Evolutionary conservation across 1,139 yeast genomes (phyloP), one percentile per base, ranked within the genome.

Genomic region (Diutina neorugosa): DNA sequence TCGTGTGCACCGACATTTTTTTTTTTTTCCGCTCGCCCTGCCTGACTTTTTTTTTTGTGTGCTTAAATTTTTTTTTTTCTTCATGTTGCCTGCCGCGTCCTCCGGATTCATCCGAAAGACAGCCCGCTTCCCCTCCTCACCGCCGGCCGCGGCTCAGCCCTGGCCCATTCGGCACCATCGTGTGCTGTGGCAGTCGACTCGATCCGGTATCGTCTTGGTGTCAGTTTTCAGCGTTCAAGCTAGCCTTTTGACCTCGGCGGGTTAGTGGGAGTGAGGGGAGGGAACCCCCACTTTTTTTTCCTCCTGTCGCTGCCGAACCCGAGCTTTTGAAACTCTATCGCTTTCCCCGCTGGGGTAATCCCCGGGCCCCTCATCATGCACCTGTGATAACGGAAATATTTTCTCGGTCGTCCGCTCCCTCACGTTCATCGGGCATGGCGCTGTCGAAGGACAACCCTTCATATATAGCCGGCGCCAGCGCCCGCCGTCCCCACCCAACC

Each of bases 301-400:
- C 14, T 12, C 14, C 18, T 19, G n/a, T n/a, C 8, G 43, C 25
- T 23, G 25, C 25, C 25, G 25, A 23, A 23, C n/a, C 37, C 37
- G 37, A 31, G 37, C 37, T 11, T 11, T 11, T 31, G 37, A 14
- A 40, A 18, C 9, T 40, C n/a, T 40, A 16, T n/a, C 43, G 20
- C 20, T n/a, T 18, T 16, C 20, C 43, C 43, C 18, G 43, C 18
- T 40, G 18, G 31, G 31, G 31, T 18, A 25, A 16, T 18, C 50
- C 50, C 50, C 37, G 40, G n/a, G 14, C 50, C 50, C 50, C 50
- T 46, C 40, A n/a, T 34, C 25, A 21, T 44, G 48, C 48, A 23
- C 48, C 48, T 44, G 48, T 44, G 48, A 44, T 44, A 44, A 44
- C 34, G 48, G 25, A 44, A 21, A 21, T 44, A 19, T 19, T 44